A percentile compares a stretch with the other conserved stretches of the same genome.
phyloP scores from a whole-genome alignment of 352 stramenopile genomes.

The Phytopythium litorale region DNA sequence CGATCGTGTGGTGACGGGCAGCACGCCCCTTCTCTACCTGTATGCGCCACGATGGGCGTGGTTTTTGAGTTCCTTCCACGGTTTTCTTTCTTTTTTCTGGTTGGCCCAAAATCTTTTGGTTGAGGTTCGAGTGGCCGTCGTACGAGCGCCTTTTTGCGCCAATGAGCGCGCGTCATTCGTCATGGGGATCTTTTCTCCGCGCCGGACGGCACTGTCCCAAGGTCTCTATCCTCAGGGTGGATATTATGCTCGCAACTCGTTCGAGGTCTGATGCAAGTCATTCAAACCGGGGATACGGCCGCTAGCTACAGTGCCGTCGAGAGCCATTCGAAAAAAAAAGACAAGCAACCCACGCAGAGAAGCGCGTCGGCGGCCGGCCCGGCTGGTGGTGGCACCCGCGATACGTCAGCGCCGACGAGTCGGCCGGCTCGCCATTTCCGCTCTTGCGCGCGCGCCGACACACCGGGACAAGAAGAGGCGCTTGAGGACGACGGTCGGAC shows the following conservation, averaged over 20 bases:
- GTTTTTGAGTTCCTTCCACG: slow-evolving; percentile 5
- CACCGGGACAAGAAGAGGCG: neutral
- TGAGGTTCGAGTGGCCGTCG: slow-evolving; percentile 5
- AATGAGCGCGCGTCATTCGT: neutral
- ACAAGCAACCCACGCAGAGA: slow-evolving; percentile 10
- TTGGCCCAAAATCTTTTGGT: slow-evolving; percentile 7
- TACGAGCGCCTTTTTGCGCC: neutral
- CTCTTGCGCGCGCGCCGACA: slow-evolving; percentile 1
- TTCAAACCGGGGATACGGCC: neutral
- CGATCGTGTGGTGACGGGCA: neutral
- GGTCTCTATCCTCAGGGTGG: neutral
- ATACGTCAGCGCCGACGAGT: slow-evolving; percentile 7
- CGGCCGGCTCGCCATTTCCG: slow-evolving; percentile 3
- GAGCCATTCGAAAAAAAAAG: slow-evolving; percentile 15
- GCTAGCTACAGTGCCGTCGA: slow-evolving; percentile 7
- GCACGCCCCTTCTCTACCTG: neutral
- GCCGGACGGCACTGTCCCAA: neutral
- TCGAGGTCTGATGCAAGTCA: neutral
- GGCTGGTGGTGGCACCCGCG: neutral
- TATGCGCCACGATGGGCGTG: too few species aligned
- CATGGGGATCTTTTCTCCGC: slow-evolving; percentile 4
- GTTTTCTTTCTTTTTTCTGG: slow-evolving; percentile 4
- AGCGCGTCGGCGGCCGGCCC: neutral
- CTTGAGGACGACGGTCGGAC: too few species aligned
- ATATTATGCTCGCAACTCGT: neutral